Evolutionary conservation across 768 basidiomycete species (phyloP).

Genomic region (Mycena sanguinolenta): DNA sequence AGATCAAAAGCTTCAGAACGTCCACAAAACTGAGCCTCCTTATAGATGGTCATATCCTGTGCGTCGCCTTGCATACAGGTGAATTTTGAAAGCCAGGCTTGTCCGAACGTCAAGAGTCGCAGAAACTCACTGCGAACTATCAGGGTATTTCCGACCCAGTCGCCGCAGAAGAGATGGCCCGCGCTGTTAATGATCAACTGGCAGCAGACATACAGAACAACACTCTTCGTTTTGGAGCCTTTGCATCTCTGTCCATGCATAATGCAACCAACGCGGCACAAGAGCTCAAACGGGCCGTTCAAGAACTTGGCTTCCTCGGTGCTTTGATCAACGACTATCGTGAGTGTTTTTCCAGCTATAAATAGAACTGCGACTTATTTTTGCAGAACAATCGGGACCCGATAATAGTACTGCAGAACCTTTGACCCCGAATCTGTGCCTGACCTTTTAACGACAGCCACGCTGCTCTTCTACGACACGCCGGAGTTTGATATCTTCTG

Average conservation of each 20-base stretch:
- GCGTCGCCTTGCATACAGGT: conserved; percentile 53
- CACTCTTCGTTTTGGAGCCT: conserved; percentile 56
- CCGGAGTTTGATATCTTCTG: conserved; percentile 56
- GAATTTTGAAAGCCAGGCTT: background rate
- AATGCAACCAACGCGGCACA: conserved; percentile 56
- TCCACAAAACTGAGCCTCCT: background rate
- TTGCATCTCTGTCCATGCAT: conserved; percentile 60
- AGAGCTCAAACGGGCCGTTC: conserved; percentile 55
- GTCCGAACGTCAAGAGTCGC: background rate
- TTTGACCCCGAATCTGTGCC: background rate
- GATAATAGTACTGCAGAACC: conserved; percentile 45
- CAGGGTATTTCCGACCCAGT: conserved; percentile 50
- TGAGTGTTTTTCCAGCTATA: background rate
- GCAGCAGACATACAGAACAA: conserved; percentile 54
- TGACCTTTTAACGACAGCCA: conserved; percentile 39
- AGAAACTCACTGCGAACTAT: background rate
- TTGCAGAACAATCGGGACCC: conserved; percentile 51
- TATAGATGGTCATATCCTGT: conserved; percentile 57
- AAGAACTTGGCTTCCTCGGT: conserved; percentile 57
- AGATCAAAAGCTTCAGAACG: background rate
- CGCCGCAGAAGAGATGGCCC: conserved; percentile 49
- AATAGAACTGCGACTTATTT: background rate
- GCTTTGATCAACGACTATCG: conserved; percentile 59
- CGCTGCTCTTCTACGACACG: conserved; percentile 54
- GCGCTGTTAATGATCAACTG: conserved; percentile 52